Evolutionary conservation across 2,329 filamentous ascomycete species (phyloP).

Genomic region (Fulvia fulva): DNA sequence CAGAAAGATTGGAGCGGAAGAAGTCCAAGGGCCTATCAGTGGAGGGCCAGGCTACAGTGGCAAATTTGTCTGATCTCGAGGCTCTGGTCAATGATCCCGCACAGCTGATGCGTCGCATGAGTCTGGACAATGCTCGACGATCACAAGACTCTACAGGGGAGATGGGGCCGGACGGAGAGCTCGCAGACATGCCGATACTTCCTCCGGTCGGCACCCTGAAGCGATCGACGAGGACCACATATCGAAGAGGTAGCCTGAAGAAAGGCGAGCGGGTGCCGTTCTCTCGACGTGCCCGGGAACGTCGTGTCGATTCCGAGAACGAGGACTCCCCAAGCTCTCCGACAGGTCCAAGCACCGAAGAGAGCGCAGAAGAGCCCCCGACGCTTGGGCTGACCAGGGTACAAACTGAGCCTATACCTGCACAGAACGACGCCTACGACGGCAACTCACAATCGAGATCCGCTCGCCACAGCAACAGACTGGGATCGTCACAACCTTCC

Average conservation of each 20-base stretch:
- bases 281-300: conserved; percentile 65
- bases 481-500: conserved; percentile 26
- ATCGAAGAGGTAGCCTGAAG: conserved; percentile 80
- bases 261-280: conserved; percentile 72
- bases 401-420: conserved; percentile 63
- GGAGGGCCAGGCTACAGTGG: conserved; percentile 54
- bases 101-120: conserved; percentile 66
- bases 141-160: conserved; percentile 36
- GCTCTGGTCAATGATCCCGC: conserved; percentile 77
- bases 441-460: conserved; percentile 61
- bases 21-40: conserved; percentile 53
- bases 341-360: conserved; percentile 34
- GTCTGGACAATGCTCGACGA: conserved; percentile 44
- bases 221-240: conserved; percentile 86
- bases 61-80: conserved; percentile 65
- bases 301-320: conserved; percentile 60
- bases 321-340: conserved; percentile 52
- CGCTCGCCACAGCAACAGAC: conserved; percentile 44
- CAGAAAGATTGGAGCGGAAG: conserved; percentile 72
- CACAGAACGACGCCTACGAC: conserved; percentile 37
- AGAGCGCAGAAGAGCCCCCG: conserved; percentile 38
- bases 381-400: conserved; percentile 58
- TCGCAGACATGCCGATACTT: conserved; percentile 85
- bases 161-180: conserved; percentile 57
- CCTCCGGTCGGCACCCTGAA: conserved; percentile 73